Percentiles rank a stretch among this genome's conserved stretches.
These are phyloP conservation scores for Exophiala alcalophila DNA, from an alignment of 2,329 filamentous ascomycete genomes.

Conservation along the genomic window DNA sequence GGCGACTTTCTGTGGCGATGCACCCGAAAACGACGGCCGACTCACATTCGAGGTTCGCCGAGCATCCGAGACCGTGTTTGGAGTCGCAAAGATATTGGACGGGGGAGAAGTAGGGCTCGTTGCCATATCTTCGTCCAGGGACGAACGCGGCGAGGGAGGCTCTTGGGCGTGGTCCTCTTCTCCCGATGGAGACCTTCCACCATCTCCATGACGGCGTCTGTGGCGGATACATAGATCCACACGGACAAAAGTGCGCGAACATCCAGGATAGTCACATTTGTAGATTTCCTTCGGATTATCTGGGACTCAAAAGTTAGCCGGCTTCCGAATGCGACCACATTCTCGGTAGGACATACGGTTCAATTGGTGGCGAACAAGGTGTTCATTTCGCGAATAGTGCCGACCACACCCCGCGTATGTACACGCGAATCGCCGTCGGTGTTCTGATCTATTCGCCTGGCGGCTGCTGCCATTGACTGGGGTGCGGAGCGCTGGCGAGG, in stretches of 20 bases:
- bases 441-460: slow-evolving; percentile 9
- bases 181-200: slow-evolving; percentile 35
- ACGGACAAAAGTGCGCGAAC: slow-evolving; percentile 83
- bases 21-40: slow-evolving; percentile 17
- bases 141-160: slow-evolving; percentile 24
- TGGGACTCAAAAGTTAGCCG: slow-evolving; percentile 37
- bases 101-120: slow-evolving; percentile 13
- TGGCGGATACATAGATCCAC: slow-evolving; percentile 87
- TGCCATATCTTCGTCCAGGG: slow-evolving; percentile 14
- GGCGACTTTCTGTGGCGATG: slow-evolving; percentile 7
- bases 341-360: slow-evolving; percentile 63
- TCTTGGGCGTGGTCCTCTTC: slow-evolving; percentile 25
- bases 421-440: slow-evolving; percentile 62
- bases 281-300: slow-evolving; percentile 95
- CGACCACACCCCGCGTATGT: slow-evolving; percentile 84
- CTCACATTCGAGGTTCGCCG: slow-evolving; percentile 7
- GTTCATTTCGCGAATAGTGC: slow-evolving; percentile 91
- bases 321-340: background rate
- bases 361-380: slow-evolving; percentile 91
- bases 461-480: slow-evolving; percentile 6
- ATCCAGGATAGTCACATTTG: slow-evolving; percentile 86
- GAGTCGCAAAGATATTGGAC: slow-evolving; percentile 18
- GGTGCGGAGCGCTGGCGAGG: background rate
- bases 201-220: slow-evolving; percentile 71
- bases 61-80: slow-evolving; percentile 8